Evolutionary conservation across 148 eudicot species (phyloP), one percentile per base, ranked within the genome.

Genomic region (Rhododendron mucronatum): DNA sequence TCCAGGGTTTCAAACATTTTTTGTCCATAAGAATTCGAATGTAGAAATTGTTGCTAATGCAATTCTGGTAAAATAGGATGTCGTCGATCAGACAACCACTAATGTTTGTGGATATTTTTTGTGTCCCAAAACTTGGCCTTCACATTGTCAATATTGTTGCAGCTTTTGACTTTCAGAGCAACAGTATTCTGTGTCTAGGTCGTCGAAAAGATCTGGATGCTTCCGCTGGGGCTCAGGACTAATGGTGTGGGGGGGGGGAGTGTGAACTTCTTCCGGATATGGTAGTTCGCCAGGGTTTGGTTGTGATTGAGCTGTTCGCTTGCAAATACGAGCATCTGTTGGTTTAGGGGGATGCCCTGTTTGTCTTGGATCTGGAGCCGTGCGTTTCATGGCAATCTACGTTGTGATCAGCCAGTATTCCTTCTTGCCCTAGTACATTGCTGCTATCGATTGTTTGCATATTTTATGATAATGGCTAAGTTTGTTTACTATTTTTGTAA

Each of bases 371-470:
- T 33, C 89, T 94, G 96, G 1, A 91, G 98, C 92, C 98, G 93
- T 45, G 28, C 80, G 14, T 91, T 96, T 26, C 91, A 94, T 77
- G 98, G 98, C 23, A 93, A 96, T 84, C 63, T 96, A 59, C 94
- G 92, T 50, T 85, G 91, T 81, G 98, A 96, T 85, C 98, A 94
- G 90, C 91, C 88, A 30, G 96, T 93, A 82, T 96, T 84, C 92
- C 93, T 18, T 87, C 93, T 45, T 88, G 87, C 77, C 92, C 98
- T 26, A 86, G 89, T 63, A 93, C 94, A 89, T 88, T 96, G 82
- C 98, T 96, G 50, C 96, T 95, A 85, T 96, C 98, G 1, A 90
- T 96, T 91, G 98, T 96, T 82, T 96, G 94, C 88, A 98, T 96
- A 50, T 93, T 96, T 74, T 95, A 96, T 55, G 95, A 96, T 91